phyloP scores from a whole-genome alignment of 2,329 filamentous ascomycete genomes.

The Pseudogymnoascus sp. region DNA sequence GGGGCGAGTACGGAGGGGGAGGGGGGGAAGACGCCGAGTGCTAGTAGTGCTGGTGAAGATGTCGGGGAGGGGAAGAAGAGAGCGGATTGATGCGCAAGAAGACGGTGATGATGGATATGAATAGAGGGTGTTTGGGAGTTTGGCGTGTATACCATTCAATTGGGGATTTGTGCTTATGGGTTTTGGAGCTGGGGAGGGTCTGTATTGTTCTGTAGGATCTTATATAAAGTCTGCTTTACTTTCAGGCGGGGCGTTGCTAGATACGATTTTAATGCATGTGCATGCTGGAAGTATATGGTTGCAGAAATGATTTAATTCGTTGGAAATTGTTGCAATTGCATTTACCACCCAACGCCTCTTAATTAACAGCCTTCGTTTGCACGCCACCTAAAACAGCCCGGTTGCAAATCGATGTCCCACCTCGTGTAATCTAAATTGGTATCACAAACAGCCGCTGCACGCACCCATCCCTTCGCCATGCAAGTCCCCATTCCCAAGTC shows the following conservation, averaged over 20 bases:
- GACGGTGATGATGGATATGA: neutral
- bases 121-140: neutral
- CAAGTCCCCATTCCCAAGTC: neutral
- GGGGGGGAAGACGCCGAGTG: constrained; percentile 19
- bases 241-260: neutral
- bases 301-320: too few species aligned
- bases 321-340: too few species aligned
- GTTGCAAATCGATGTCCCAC: neutral
- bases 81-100: constrained; percentile 16
- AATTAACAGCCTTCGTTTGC: neutral
- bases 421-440: neutral
- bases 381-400: neutral
- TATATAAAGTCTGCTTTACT: neutral
- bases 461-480: neutral
- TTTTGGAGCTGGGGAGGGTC: neutral
- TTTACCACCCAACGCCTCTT: neutral
- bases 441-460: neutral
- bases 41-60: constrained; percentile 27
- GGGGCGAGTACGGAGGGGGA: neutral
- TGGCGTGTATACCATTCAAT: neutral
- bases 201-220: neutral
- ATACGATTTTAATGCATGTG: neutral
- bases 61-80: constrained; percentile 26
- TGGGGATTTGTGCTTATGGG: neutral
- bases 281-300: neutral